A percentile compares a stretch with the other conserved stretches of the same genome.
phyloP scores from a whole-genome alignment of 129 eudicot species.

The Saussurea involucrata region DNA sequence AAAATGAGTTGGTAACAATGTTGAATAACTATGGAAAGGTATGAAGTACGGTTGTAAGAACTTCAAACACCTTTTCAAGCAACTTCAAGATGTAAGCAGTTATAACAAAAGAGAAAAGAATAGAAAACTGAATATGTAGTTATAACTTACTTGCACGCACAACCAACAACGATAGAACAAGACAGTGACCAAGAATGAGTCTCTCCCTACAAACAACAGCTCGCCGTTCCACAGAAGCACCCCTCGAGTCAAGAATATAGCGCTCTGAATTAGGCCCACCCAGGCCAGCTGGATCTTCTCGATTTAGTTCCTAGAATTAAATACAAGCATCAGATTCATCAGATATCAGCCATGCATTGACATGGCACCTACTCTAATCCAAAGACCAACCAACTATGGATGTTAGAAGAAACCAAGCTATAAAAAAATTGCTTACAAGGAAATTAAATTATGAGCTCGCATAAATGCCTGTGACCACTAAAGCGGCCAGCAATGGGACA shows the following conservation, averaged over 20 bases:
- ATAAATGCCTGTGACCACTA: too few species aligned
- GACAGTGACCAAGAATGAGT: constrained; percentile 92
- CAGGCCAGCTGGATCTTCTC: constrained; percentile 89
- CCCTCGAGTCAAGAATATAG: constrained; percentile 82
- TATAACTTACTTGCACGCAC: constrained; percentile 77
- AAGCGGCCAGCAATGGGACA: not conserved
- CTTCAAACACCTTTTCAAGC: not conserved
- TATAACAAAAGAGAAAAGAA: constrained; percentile 8
- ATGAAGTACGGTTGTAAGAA: not conserved
- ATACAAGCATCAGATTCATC: constrained; percentile 6
- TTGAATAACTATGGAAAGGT: not conserved
- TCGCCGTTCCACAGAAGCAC: constrained; percentile 86
- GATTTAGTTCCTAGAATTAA: constrained; percentile 67
- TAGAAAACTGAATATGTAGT: not conserved
- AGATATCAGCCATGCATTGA: not conserved
- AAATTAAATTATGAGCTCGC: too few species aligned
- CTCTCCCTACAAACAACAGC: constrained; percentile 95
- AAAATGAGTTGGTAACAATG: not conserved
- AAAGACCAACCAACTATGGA: not conserved
- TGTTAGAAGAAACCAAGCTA: not conserved
- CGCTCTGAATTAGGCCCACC: constrained; percentile 89
- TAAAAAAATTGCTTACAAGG: not conserved
- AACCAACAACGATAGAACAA: constrained; percentile 80
- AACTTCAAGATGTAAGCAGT: not conserved
- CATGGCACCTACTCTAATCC: too few species aligned